Evolutionary conservation across 164 flowering plant species (phyloP), one percentile per base, ranked within the genome.

Genomic region (Kalanchoe fedtschenkoi): DNA sequence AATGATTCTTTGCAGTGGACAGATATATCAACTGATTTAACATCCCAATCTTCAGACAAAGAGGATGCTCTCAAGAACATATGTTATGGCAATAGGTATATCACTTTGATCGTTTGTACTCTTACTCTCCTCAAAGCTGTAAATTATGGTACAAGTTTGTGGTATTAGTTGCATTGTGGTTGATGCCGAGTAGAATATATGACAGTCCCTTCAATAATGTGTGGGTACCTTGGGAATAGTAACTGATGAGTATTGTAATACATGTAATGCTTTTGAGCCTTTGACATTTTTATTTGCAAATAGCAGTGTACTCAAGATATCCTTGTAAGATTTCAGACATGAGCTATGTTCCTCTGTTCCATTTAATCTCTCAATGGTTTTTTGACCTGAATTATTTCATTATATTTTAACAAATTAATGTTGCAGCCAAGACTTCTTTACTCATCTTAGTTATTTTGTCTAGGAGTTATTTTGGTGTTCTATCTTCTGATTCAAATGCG

Each of bases 21-120:
- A 57, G 85, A 77, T 69, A 62, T 72, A 66, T 65, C 70, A 64
- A 83, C 82, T 56, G 80, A 80, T 43, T 77, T 81, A 68, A 71
- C 76, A 43, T 75, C 83, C 58, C 61, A 65, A 68, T 74, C 81
- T 59, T 80, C 85, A 58, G 87, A 80, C 64, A 68, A 63, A 60
- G 88, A 84, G 41, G 83, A 82, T 60, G 69, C 60, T 68, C 14
- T 68, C 24, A 74, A 66, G 70, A 69, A 68, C 22, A 32, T 70
- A 30, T 72, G 70, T 64, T 56, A 53, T 68, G 62, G 15, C 62
- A 28, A 33, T 74, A 79, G 93, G 96, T 85, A 75, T 68, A 10
- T 41, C 13, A 21, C 42, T 70, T 34, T 63, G 19, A 13, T 59
- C 32, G 16, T 60, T 65, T 1, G 15, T 60, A 21, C 55, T 4